phyloP scores from a whole-genome alignment of 345 rosid genomes.

The Linum usitatissimum region DNA sequence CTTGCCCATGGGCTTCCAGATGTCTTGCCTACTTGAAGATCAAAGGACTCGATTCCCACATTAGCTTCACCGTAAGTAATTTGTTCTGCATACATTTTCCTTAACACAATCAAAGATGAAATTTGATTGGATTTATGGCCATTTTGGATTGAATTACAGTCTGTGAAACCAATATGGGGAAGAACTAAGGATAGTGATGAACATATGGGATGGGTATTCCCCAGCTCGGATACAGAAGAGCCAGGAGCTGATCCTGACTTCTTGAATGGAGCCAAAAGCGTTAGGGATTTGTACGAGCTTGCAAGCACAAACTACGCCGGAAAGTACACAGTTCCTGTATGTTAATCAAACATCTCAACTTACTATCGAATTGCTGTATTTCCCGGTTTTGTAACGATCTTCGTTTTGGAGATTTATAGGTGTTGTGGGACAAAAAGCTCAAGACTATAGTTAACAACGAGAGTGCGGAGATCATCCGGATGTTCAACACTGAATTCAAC shows the following conservation, averaged over 20 bases:
- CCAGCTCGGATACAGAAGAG: conserved; percentile 45
- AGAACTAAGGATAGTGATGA: conserved; percentile 74
- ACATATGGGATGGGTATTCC: conserved; percentile 91
- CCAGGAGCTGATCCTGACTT: conserved; percentile 68
- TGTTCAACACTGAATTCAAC: conserved; percentile 42
- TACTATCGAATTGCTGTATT: background rate
- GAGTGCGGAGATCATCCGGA: conserved; percentile 40
- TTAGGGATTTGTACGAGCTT: conserved; percentile 70
- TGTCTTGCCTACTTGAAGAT: conserved; percentile 72
- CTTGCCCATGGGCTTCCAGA: conserved; percentile 95
- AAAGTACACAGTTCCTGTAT: conserved; percentile 83
- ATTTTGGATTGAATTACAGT: conserved; percentile 21
- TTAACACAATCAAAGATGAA: background rate
- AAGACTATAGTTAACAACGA: conserved; percentile 41
- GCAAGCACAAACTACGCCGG: conserved; percentile 68
- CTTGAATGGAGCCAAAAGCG: conserved; percentile 62
- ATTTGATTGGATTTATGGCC: background rate
- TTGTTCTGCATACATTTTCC: background rate
- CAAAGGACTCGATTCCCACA: conserved; percentile 74
- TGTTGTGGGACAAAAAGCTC: conserved; percentile 46
- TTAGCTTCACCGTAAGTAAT: conserved; percentile 53
- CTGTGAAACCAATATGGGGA: conserved; percentile 81
- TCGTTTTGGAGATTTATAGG: conserved; percentile 14
- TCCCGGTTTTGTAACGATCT: background rate
- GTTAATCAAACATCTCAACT: conserved; percentile 17